Evolutionary conservation across 1,284 basidiomycete species (phyloP).

Genomic region (Rugosomyces carneus): DNA sequence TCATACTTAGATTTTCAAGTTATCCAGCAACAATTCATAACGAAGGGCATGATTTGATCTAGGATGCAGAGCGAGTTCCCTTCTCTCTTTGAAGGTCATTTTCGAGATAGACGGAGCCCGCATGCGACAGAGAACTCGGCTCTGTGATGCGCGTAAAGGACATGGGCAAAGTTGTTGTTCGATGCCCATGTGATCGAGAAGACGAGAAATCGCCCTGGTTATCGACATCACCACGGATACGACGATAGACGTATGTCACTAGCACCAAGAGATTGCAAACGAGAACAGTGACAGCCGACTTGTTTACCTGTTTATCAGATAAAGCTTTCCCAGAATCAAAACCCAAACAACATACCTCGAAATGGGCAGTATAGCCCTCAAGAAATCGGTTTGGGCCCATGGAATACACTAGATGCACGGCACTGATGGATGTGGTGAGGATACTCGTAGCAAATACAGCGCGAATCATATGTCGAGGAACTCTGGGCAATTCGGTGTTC

Average conservation of each 20-base stretch:
- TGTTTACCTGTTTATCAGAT: neutral
- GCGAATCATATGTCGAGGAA: slow-evolving; percentile 13
- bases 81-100: neutral
- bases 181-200: neutral
- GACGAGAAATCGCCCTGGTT: slow-evolving; percentile 9
- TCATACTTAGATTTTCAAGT: no score
- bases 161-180: neutral
- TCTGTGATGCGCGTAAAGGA: slow-evolving; percentile 8
- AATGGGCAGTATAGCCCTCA: slow-evolving; percentile 13
- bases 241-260: slow-evolving; percentile 16
- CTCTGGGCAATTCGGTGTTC: slow-evolving; percentile 11
- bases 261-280: slow-evolving; percentile 17
- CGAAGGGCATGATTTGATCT: neutral
- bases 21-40: no score
- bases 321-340: neutral
- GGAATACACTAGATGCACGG: slow-evolving; percentile 9
- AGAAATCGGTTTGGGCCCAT: slow-evolving; percentile 8
- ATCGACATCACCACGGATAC: slow-evolving; percentile 11
- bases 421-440: slow-evolving; percentile 9
- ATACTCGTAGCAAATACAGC: slow-evolving; percentile 15
- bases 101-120: slow-evolving; percentile 10
- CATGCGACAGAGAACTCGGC: neutral
- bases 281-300: slow-evolving; percentile 15
- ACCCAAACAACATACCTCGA: slow-evolving; percentile 11
- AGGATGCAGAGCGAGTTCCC: neutral